Base-by-base conservation (phyloP, 768 basidiomycete species). In the Russula emetica region DNA sequence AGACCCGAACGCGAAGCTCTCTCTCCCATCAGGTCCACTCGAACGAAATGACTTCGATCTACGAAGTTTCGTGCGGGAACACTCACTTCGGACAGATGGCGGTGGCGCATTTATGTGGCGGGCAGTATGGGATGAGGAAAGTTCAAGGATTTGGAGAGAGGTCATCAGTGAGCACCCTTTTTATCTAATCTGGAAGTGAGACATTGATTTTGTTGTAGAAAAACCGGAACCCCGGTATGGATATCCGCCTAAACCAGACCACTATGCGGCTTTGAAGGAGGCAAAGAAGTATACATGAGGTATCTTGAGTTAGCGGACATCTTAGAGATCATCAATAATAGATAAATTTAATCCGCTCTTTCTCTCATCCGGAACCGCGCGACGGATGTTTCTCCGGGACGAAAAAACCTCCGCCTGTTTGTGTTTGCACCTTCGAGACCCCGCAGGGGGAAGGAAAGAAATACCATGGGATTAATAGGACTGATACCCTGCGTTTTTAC, bases 81-180 rank as follows among this genome's bases (percentile, higher is more conserved):
- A 87, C 76, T 79, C 78, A 44, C 71, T 90, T 56, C 78, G 84
- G 70, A 78, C 55, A 42, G 71, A 73, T 40, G 87, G 90, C 40
- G 89, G 88, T 22, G 93, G 89, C 7, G 85, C 79, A 5, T 86
- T 89, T 73, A 91, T 94, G 86, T 95, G 87, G 84, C 80, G 93
- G 71, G 84, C 84, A 67, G 78, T 85, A 45, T 94, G 92, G 91
- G 79, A 85, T 69, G 76, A 81, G 67, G 75, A 78, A 10, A 89
- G 92, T 16, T 78, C 78, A 24, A 79, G 78, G 69, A 85, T 94
- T 62, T 90, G 93, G 76, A 70, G 71, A 64, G 80, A 85, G 66
- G 75, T 86, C 38, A 75, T 93, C 64, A 79, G 92, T 89, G 71
- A 76, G 90, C 22, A 45, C 20, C 9, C n/a, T 36, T 84, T 42